Conservation (phyloP, 306 rosid species). For the Castanospermum australe region DNA sequence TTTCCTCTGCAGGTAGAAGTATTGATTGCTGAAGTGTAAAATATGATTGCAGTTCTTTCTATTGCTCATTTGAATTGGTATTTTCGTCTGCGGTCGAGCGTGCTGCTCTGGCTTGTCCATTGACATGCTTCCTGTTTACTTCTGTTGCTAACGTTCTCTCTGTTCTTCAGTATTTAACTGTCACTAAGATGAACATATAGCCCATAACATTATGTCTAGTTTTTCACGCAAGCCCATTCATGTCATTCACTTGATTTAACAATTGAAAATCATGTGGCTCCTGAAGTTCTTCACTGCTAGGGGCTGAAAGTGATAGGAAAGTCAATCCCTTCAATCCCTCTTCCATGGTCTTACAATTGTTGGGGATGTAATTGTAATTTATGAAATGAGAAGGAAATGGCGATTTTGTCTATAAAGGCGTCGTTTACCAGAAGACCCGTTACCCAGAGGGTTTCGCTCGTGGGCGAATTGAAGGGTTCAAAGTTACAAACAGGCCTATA, state of each 20-base stretch:
- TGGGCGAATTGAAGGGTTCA: not conserved
- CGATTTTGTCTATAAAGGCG: not conserved
- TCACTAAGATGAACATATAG: not conserved
- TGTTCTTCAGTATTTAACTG: not conserved
- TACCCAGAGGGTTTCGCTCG: not conserved
- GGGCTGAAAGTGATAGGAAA: not conserved
- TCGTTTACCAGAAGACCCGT: not conserved
- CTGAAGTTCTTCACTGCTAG: not conserved
- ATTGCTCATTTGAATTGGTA: not conserved
- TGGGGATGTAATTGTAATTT: not conserved
- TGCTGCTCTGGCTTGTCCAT: not conserved
- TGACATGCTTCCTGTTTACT: not conserved
- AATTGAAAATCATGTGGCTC: not conserved
- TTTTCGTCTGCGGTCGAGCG: not conserved
- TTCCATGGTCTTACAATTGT: not conserved
- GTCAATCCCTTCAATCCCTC: not conserved
- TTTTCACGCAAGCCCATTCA: not conserved
- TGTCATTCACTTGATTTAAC: not conserved
- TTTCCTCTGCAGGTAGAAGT: not conserved
- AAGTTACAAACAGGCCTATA: not conserved
- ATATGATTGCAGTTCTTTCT: not conserved
- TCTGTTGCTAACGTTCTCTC: not conserved
- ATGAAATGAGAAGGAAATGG: not conserved
- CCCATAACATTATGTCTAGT: not conserved
- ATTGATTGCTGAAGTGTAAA: not conserved